Evolutionary conservation across 2,329 filamentous ascomycete genomes (phyloP), one percentile per base, ranked within the genome.

Genomic region (Pseudofabraea citricarpa): DNA sequence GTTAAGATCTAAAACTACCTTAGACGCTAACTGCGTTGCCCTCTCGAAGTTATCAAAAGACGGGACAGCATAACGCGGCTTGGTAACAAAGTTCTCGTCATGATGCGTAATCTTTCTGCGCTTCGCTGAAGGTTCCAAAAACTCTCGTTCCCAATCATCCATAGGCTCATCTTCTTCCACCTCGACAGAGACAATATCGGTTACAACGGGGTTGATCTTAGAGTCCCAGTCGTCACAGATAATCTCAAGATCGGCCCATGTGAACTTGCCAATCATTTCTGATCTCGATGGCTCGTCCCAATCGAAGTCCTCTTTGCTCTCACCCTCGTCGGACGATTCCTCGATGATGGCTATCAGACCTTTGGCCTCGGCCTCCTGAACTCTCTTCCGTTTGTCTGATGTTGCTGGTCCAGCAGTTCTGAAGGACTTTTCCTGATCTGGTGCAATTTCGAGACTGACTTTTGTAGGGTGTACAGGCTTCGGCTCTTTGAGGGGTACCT

Each of bases 401-500:
- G 71, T 68, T 1, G 75, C 72, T 20, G 80, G 74, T 1, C 82
- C 82, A 0, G 80, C 74, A n/a, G 91, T 79, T 44, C 83, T 81
- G 62, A 97, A 98, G 20, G 77, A 73, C 55, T 90, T 89, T 63
- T 95, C 88, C 53, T 95, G 87, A 56, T 97, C 93, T 36, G 79
- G 75, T 3, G 87, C 85, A 24, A 97, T 71, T 48, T 98, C 93
- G 12, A 98, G 73, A 48, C 81, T 90, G 44, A 95, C 75, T 64
- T 98, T 98, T 16, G 85, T 90, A 0, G 90, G 89, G 5, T 90
- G 77, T 3, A 97, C 74, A 13, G 87, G 74, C 64, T 90, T 93
- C 1, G 90, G 87, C 31, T 82, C 83, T 64, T 90, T 95, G 1
- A 74, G 52, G 0, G 90, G 89, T 29, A 81, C 79, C 64, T 95